A percentile compares a stretch with the other conserved stretches of the same genome.
Conservation (phyloP, 2,329 filamentous ascomycete species). For the Peltaster fructicola region DNA sequence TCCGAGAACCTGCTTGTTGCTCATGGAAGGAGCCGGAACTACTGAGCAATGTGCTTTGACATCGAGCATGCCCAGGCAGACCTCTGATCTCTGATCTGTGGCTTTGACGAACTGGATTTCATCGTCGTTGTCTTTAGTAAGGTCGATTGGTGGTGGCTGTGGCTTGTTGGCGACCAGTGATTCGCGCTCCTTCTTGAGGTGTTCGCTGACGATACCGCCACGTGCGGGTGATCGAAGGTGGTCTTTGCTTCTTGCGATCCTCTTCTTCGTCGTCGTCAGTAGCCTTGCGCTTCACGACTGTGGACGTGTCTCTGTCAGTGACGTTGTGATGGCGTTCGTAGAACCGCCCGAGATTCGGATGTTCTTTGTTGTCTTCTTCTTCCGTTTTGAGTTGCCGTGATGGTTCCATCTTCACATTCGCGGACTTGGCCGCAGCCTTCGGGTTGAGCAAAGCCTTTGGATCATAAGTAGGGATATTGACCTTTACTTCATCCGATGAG, state of each 20-base stretch:
- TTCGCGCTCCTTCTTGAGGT: constrained; percentile 43
- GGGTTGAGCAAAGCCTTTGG: constrained; percentile 10
- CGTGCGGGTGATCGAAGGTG: constrained; percentile 31
- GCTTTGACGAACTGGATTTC: constrained; percentile 6
- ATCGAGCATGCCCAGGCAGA: constrained; percentile 13
- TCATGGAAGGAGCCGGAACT: too few species aligned
- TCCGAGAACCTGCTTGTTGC: too few species aligned
- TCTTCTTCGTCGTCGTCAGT: constrained; percentile 22
- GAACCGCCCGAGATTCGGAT: too few species aligned
- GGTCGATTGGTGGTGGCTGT: constrained; percentile 21
- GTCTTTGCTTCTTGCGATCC: constrained; percentile 23
- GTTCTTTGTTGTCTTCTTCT: too few species aligned
- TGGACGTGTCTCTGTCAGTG: constrained; percentile 42
- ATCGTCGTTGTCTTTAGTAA: constrained; percentile 28
- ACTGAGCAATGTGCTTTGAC: constrained; percentile 7
- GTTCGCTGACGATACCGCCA: constrained; percentile 42
- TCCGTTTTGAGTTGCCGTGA: too few species aligned
- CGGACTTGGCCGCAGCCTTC: constrained; percentile 5
- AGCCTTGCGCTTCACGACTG: constrained; percentile 51
- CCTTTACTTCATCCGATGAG: constrained; percentile 3
- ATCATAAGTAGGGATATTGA: constrained; percentile 5
- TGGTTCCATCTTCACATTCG: too few species aligned
- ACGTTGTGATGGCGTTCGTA: too few species aligned
- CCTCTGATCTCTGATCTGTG: constrained; percentile 4
- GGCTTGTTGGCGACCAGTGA: constrained; percentile 19